Percentiles rank a stretch among this genome's conserved stretches.
Evolutionary conservation across 371 early-diverging fungal genomes (phyloP).

Genomic region (Rhizopus sp.): DNA sequence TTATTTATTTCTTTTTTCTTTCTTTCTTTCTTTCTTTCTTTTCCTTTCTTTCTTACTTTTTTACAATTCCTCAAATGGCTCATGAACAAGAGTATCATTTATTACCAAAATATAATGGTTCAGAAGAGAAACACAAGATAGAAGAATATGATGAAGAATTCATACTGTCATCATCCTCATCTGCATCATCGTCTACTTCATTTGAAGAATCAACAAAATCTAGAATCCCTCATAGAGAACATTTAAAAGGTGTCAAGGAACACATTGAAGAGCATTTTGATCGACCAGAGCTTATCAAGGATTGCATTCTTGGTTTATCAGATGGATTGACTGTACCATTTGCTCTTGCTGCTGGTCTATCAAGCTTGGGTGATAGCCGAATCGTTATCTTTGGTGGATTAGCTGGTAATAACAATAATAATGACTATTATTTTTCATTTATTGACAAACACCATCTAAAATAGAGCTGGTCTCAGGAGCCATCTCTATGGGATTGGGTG

Average conservation of each 20-base stretch:
- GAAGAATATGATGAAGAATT: slow-evolving; percentile 19
- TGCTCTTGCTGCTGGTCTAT: slow-evolving; percentile 74
- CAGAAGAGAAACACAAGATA: background rate
- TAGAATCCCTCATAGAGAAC: slow-evolving; percentile 41
- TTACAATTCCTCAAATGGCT: background rate
- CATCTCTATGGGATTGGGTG: slow-evolving; percentile 55
- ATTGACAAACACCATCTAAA: background rate
- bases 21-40: slow-evolving; percentile 3
- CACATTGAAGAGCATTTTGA: slow-evolving; percentile 68
- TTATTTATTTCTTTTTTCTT: background rate
- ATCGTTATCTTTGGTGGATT: slow-evolving; percentile 73
- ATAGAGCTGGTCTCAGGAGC: slow-evolving; percentile 70
- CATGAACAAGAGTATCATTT: slow-evolving; percentile 14
- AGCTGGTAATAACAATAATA: slow-evolving; percentile 44
- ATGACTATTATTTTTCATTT: background rate
- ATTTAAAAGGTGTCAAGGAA: slow-evolving; percentile 27
- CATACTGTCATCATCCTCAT: background rate
- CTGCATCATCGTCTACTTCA: background rate
- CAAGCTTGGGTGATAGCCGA: slow-evolving; percentile 55
- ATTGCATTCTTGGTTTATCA: slow-evolving; percentile 67
- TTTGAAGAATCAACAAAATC: background rate
- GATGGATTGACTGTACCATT: slow-evolving; percentile 81
- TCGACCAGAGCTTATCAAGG: slow-evolving; percentile 66
- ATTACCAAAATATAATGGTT: slow-evolving; percentile 4
- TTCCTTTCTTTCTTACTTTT: background rate